Evolutionary conservation across 305 asterid species (phyloP).

Genomic region (Salvia sclarea): DNA sequence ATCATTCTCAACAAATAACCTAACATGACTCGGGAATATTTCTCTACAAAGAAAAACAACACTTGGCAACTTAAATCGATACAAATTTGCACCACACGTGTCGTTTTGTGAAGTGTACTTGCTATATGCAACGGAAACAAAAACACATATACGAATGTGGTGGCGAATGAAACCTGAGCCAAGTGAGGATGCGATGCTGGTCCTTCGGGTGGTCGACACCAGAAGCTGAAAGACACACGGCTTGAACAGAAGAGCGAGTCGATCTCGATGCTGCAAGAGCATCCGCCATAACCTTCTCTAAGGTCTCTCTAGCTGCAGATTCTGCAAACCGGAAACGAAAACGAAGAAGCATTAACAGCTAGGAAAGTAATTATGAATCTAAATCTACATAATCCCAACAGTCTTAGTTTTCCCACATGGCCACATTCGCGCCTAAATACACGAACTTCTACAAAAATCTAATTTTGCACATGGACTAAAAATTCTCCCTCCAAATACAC

Average conservation of each 20-base stretch:
- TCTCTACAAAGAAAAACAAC: conserved; percentile 48
- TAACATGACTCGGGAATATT: conserved; percentile 71
- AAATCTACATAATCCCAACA: too few species aligned
- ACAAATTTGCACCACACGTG: neutral
- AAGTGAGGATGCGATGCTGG: conserved; percentile 64
- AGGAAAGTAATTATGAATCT: too few species aligned
- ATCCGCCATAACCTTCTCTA: conserved; percentile 86
- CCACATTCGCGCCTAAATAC: too few species aligned
- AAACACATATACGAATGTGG: neutral
- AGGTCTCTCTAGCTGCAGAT: conserved; percentile 75
- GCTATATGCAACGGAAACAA: neutral
- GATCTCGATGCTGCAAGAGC: conserved; percentile 70
- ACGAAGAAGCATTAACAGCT: too few species aligned
- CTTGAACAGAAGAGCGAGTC: conserved; percentile 70
- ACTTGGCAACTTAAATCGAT: too few species aligned
- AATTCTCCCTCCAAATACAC: too few species aligned
- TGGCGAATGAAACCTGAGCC: conserved; percentile 63
- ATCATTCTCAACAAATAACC: conserved; percentile 78
- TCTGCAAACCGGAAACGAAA: conserved; percentile 51
- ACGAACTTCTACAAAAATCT: too few species aligned
- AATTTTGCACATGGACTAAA: too few species aligned
- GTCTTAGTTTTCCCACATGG: too few species aligned
- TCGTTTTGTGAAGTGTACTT: neutral
- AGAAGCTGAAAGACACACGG: conserved; percentile 87
- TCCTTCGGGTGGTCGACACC: conserved; percentile 84